These are phyloP conservation scores for Dryadomyces quercus-mongolicae DNA, from an alignment of 2,329 filamentous ascomycete species.

Conservation along the genomic window DNA sequence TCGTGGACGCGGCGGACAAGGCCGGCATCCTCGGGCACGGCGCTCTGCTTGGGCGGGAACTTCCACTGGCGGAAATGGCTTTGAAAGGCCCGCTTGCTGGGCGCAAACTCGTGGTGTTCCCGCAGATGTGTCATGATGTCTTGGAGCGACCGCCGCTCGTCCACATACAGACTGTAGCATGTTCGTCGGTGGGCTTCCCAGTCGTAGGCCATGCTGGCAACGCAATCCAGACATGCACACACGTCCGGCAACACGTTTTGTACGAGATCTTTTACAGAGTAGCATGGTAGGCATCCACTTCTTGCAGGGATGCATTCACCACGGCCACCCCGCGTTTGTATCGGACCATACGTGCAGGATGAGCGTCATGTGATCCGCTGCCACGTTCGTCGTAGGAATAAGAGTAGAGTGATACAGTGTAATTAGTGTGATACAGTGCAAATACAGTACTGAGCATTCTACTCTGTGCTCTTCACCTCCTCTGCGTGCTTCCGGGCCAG, in stretches of 20 bases:
- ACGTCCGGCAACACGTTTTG: too few relatives aligned
- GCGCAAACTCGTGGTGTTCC: constrained; percentile 51
- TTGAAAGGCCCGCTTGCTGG: constrained; percentile 67
- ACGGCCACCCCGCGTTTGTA: too few relatives aligned
- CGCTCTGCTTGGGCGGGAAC: constrained; percentile 64
- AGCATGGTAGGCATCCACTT: too few relatives aligned
- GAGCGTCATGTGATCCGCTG: too few relatives aligned
- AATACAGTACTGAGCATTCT: background rate
- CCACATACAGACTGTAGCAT: constrained; percentile 56
- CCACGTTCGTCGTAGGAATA: too few relatives aligned
- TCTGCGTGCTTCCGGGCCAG: constrained; percentile 17
- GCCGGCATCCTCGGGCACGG: constrained; percentile 54
- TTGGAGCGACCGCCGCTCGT: constrained; percentile 59
- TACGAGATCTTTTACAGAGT: too few relatives aligned
- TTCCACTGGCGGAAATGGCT: constrained; percentile 68
- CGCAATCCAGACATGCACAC: too few relatives aligned
- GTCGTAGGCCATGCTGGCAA: constrained; percentile 30
- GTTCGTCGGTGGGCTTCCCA: constrained; percentile 31
- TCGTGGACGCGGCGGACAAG: constrained; percentile 60
- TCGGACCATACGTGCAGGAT: too few relatives aligned
- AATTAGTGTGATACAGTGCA: background rate
- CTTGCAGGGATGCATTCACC: too few relatives aligned
- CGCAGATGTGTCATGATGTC: constrained; percentile 65
- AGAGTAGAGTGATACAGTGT: too few relatives aligned
- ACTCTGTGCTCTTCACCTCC: background rate